Conservation (phyloP, 805 yeast genomes). For the Kodamaea sagamina region DNA sequence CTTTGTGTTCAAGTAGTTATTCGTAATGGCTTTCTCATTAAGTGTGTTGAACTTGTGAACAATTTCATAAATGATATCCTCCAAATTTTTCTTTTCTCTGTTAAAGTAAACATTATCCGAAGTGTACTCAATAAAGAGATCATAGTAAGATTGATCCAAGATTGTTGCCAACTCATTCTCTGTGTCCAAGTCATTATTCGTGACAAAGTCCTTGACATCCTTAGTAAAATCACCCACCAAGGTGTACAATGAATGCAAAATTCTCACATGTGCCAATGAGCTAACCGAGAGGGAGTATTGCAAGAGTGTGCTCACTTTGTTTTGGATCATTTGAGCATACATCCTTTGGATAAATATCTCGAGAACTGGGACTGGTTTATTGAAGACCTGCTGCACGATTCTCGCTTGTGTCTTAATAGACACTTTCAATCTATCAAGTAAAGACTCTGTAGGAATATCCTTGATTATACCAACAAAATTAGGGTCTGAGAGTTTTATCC, state of each 20-base stretch:
- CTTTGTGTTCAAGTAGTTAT: conserved; percentile 37
- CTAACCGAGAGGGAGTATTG: conserved; percentile 64
- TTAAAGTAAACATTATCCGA: conserved; percentile 69
- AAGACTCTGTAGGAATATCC: conserved; percentile 52
- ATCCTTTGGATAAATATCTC: conserved; percentile 71
- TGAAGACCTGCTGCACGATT: conserved; percentile 72
- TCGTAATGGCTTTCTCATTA: conserved; percentile 38
- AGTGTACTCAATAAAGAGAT: conserved; percentile 69
- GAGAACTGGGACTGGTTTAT: conserved; percentile 66
- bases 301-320: conserved; percentile 57
- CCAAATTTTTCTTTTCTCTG: conserved; percentile 68
- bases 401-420: conserved; percentile 73
- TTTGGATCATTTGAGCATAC: conserved; percentile 69
- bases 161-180: conserved; percentile 48
- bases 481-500: conserved; percentile 66
- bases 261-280: conserved; percentile 72
- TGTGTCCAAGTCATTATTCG: conserved; percentile 47
- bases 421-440: conserved; percentile 54
- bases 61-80: conserved; percentile 48
- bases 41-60: conserved; percentile 46
- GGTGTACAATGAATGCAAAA: conserved; percentile 66
- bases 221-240: conserved; percentile 61
- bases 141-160: conserved; percentile 72
- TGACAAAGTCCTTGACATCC: conserved; percentile 62
- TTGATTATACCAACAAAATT: conserved; percentile 47